Conservation (phyloP, 202 grass and related monocot genomes). For the Panicum virgatum region DNA sequence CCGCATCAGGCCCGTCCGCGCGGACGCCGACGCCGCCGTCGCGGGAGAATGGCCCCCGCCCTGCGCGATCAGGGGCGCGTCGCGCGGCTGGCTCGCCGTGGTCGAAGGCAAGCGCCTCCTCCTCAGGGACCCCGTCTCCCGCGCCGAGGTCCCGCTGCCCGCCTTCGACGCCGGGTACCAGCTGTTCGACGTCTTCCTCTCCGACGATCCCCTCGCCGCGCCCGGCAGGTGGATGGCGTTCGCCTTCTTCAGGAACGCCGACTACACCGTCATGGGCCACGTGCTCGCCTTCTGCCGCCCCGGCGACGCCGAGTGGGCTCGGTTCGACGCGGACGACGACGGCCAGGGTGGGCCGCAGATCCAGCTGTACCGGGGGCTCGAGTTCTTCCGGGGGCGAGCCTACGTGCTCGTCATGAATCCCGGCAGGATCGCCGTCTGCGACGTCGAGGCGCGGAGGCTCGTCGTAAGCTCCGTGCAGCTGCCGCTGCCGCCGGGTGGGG, state of each 20-base stretch:
- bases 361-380: neutral
- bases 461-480: neutral
- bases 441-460: constrained; percentile 1
- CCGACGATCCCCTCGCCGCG: neutral
- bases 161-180: neutral
- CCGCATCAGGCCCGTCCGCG: neutral
- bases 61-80: neutral
- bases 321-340: neutral
- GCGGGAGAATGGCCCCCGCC: neutral
- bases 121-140: neutral
- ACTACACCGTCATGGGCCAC: neutral
- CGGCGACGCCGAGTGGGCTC: constrained; percentile 5
- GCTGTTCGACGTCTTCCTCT: constrained; percentile 5
- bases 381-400: constrained; percentile 13
- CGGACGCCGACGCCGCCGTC: neutral
- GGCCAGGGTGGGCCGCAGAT: too few species aligned
- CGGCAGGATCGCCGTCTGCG: neutral
- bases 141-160: neutral
- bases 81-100: constrained; percentile 25
- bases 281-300: constrained; percentile 18
- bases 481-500: neutral
- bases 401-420: neutral
- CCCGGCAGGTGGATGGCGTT: neutral
- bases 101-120: neutral
- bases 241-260: neutral